phyloP scores from a whole-genome alignment of 129 eudicot species.

The Rutidosis leptorrhynchoides region DNA sequence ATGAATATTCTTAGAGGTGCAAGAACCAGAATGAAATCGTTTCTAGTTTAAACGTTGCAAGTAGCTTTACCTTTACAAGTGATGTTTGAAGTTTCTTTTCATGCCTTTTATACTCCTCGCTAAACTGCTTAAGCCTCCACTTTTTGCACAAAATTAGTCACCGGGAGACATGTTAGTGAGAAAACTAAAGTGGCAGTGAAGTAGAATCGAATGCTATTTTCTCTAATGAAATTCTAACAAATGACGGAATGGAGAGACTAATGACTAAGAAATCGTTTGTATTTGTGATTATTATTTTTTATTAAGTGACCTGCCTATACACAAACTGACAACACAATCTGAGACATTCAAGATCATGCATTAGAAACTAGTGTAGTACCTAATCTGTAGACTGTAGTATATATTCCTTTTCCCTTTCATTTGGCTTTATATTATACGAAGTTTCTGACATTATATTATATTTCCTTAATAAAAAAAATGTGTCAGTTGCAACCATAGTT shows the following conservation, averaged over 20 bases:
- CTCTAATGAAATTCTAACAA: background rate
- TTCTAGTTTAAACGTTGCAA: conserved; percentile 14
- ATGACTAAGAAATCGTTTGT: background rate
- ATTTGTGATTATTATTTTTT: background rate
- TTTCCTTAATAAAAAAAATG: conserved; percentile 8
- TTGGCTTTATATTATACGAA: background rate
- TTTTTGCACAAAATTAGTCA: background rate
- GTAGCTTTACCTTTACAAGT: conserved; percentile 18
- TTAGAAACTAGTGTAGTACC: background rate
- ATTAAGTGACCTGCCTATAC: background rate
- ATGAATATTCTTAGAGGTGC: conserved; percentile 17
- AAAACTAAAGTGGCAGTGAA: background rate
- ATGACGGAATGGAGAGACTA: background rate
- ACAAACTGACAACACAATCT: background rate
- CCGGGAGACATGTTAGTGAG: background rate
- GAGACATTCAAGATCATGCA: background rate
- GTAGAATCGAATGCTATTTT: background rate
- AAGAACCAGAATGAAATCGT: conserved; percentile 16
- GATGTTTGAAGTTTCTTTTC: background rate
- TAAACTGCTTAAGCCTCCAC: background rate
- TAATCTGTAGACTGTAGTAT: background rate
- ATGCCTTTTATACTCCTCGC: background rate
- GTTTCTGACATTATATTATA: background rate
- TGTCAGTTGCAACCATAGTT: conserved; percentile 61
- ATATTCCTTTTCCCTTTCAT: background rate